Base-by-base conservation (phyloP, 441 rosid genomes). In the Kokia cookei region DNA sequence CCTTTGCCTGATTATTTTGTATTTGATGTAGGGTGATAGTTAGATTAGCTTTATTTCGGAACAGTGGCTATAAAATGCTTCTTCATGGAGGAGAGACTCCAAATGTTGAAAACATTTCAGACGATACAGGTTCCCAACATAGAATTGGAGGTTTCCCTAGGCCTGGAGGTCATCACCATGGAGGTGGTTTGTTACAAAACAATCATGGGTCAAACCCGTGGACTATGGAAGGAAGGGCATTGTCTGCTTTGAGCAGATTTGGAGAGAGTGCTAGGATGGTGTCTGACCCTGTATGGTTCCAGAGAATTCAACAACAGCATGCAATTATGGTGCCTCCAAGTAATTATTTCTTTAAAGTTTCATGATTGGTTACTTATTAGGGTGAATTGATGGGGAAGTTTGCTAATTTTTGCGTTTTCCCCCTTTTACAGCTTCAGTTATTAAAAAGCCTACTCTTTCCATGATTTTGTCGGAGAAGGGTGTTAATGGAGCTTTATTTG, bases 21-120 rank as follows among this genome's bases (percentile, higher is more conserved):
- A 62, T 65, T 84, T 42, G 15, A 57, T 73, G 65, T 55, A 65
- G 98, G 95, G 88, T 92, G 48, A 59, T 86, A 14, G 78, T 89
- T 70, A 85, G 98, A 79, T 84, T 96, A 84, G 91, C 93, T 32
- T 76, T 88, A 85, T 90, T 96, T 71, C 83, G 82, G 60, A 79
- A 85, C 71, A 83, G 94, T 63, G 97, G 98, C 54, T 96, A 91
- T 81, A 92, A 82, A 87, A 96, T 96, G 97, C 92, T 93, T 82
- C 87, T 93, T 71, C 96, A 92, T 75, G 98, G 98, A 48, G 97
- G 97, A 43, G 94, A 88, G 81, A 90, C 88, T 35, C 87, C 87
- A 74, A 96, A 90, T 77, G 81, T 76, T 43, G 97, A 86, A 74
- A 82, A 80, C 72, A 72, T 76, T 68, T 62, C 76, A 14, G 81